A percentile compares a stretch with the other conserved stretches of the same genome.
Conservation (phyloP, 1,284 basidiomycete genomes). For the Schizophyllum commune region DNA sequence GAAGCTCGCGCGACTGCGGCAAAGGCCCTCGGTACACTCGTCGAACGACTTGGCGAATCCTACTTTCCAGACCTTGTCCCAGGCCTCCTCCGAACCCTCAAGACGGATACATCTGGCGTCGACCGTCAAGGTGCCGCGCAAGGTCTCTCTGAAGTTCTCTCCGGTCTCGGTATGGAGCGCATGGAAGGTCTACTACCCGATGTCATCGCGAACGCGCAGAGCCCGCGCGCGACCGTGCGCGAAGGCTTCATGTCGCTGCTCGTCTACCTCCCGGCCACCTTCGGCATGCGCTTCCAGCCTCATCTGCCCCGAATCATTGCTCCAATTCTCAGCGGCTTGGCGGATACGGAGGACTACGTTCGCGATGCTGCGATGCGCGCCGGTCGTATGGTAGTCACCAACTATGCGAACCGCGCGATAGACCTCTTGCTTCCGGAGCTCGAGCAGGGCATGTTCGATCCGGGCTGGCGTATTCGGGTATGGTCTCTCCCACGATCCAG, state of each 20-base stretch:
- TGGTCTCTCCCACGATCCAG: constrained; percentile 18
- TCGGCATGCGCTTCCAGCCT: constrained; percentile 92
- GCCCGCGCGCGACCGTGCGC: constrained; percentile 84
- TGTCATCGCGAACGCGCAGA: constrained; percentile 88
- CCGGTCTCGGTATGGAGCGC: constrained; percentile 94
- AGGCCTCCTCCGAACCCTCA: constrained; percentile 83
- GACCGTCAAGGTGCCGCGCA: constrained; percentile 98
- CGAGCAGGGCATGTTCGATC: constrained; percentile 92
- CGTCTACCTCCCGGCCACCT: constrained; percentile 94
- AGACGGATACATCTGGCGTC: constrained; percentile 91
- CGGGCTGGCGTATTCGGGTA: constrained; percentile 92
- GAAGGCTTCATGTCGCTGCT: constrained; percentile 99
- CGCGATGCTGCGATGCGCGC: constrained; percentile 97
- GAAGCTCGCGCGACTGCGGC: constrained; percentile 97
- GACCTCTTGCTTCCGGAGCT: constrained; percentile 93
- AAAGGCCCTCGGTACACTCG: constrained; percentile 94
- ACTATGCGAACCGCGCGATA: constrained; percentile 90
- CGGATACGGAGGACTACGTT: constrained; percentile 92
- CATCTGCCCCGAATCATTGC: constrained; percentile 93
- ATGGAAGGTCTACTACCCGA: constrained; percentile 93
- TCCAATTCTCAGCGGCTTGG: constrained; percentile 88
- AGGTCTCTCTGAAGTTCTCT: constrained; percentile 93
- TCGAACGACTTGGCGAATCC: constrained; percentile 91
- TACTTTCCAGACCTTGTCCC: constrained; percentile 96
- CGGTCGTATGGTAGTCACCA: constrained; percentile 97